Conservation (phyloP, 2,329 filamentous ascomycete genomes). For the Aspergillus ruber region DNA sequence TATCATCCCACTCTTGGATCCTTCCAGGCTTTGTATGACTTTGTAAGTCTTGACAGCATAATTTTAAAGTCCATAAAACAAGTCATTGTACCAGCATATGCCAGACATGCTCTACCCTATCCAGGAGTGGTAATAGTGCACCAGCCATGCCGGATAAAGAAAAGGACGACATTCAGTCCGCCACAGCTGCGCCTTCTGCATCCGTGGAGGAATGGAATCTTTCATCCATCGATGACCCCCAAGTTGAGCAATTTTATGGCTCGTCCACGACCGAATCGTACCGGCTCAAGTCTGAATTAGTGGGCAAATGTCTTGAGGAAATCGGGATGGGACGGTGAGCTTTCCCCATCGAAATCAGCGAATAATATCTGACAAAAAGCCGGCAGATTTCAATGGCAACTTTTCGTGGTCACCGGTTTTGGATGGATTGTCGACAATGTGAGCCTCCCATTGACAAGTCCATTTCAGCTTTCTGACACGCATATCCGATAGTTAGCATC, state of each 20-base stretch:
- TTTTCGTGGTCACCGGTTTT: slow-evolving; percentile 61
- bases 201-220: not conserved
- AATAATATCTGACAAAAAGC: slow-evolving; percentile 1
- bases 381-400: slow-evolving; percentile 47
- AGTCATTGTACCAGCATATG: not conserved
- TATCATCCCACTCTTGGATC: too few relatives aligned
- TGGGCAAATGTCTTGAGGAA: slow-evolving; percentile 19
- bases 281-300: slow-evolving; percentile 25
- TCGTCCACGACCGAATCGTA: slow-evolving; percentile 25
- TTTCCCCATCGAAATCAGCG: not conserved
- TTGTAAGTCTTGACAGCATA: too few relatives aligned
- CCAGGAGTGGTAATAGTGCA: too few relatives aligned
- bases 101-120: not conserved
- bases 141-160: not conserved
- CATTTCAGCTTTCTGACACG: too few relatives aligned
- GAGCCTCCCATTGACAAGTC: not conserved
- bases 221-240: slow-evolving; percentile 19
- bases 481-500: slow-evolving; percentile 16
- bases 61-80: not conserved
- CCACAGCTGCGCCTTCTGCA: not conserved
- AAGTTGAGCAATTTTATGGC: slow-evolving; percentile 34
- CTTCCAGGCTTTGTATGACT: too few relatives aligned
- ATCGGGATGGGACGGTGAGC: slow-evolving; percentile 27
- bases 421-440: slow-evolving; percentile 63
- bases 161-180: not conserved